Evolutionary conservation across 2,329 filamentous ascomycete genomes (phyloP).

Genomic region (Claviceps monticola): DNA sequence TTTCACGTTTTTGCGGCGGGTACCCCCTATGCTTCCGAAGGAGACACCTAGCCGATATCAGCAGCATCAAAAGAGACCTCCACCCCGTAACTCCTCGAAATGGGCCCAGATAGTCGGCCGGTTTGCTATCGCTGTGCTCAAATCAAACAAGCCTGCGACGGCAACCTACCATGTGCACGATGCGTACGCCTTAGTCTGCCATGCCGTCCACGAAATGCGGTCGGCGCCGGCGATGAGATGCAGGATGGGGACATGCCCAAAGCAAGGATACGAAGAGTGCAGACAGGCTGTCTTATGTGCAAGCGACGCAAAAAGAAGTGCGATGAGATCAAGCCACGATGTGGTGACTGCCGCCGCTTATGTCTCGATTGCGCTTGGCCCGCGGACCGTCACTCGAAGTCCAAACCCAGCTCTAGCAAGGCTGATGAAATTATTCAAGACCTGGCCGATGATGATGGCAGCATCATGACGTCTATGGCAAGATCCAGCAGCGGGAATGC

Average conservation of each 20-base stretch:
- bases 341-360: slow-evolving; percentile 22
- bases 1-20: background rate
- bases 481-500: background rate
- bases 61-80: background rate
- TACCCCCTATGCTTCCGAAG: background rate
- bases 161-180: slow-evolving; percentile 18
- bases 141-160: slow-evolving; percentile 23
- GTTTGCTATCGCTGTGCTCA: slow-evolving; percentile 22
- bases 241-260: slow-evolving; percentile 14
- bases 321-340: slow-evolving; percentile 29
- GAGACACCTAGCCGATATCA: background rate
- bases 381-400: slow-evolving; percentile 10
- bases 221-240: slow-evolving; percentile 4
- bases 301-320: slow-evolving; percentile 34
- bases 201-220: slow-evolving; percentile 15
- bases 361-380: slow-evolving; percentile 22
- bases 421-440: slow-evolving; percentile 5
- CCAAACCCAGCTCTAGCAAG: slow-evolving; percentile 6
- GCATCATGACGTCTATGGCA: background rate
- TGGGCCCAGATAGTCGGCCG: slow-evolving; percentile 16
- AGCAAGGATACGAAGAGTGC: slow-evolving; percentile 19
- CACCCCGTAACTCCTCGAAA: slow-evolving; percentile 2
- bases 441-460: background rate
- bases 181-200: slow-evolving; percentile 20
- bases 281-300: slow-evolving; percentile 30